phyloP scores from a whole-genome alignment of 768 basidiomycete species.

The Rhodotorula sphaerocarpa region DNA sequence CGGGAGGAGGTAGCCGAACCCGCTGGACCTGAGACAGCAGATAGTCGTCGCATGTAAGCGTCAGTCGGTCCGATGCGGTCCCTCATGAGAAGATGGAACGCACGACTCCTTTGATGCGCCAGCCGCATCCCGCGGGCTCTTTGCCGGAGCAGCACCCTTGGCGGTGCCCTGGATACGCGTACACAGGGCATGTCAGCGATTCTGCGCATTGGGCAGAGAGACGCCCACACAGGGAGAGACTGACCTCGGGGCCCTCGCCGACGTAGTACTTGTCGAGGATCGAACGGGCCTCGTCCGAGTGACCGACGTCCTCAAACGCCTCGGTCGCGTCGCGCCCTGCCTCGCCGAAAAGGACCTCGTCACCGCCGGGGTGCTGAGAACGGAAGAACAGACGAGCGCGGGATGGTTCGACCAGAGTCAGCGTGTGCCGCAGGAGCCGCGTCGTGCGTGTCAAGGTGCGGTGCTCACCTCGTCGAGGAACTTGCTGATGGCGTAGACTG shows the following conservation, averaged over 20 bases:
- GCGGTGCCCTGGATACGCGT: slow-evolving; percentile 18
- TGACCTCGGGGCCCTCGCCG: slow-evolving; percentile 64
- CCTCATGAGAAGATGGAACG: not conserved
- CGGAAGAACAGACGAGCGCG: not conserved
- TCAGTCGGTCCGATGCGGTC: too few relatives aligned
- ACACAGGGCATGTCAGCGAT: not conserved
- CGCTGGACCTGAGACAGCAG: slow-evolving; percentile 39
- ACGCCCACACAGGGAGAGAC: slow-evolving; percentile 16
- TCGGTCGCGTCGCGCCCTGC: slow-evolving; percentile 91
- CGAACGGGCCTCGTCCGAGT: slow-evolving; percentile 92
- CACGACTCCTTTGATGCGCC: slow-evolving; percentile 59
- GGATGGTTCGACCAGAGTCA: not conserved
- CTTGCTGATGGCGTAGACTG: slow-evolving; percentile 87
- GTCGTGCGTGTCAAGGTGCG: slow-evolving; percentile 46
- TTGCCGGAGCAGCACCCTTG: slow-evolving; percentile 44
- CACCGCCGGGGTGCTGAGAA: slow-evolving; percentile 84
- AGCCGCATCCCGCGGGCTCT: slow-evolving; percentile 48
- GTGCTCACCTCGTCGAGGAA: slow-evolving; percentile 66
- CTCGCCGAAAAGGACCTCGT: slow-evolving; percentile 92
- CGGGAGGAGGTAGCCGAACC: slow-evolving; percentile 76
- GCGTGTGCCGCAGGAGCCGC: too few relatives aligned
- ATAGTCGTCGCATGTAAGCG: not conserved
- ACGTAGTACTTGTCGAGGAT: slow-evolving; percentile 69
- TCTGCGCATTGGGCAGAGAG: too few relatives aligned
- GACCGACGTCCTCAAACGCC: slow-evolving; percentile 97